These are phyloP conservation scores for Pterocarpus santalinus DNA, from an alignment of 306 rosid species.

Conservation along the genomic window DNA sequence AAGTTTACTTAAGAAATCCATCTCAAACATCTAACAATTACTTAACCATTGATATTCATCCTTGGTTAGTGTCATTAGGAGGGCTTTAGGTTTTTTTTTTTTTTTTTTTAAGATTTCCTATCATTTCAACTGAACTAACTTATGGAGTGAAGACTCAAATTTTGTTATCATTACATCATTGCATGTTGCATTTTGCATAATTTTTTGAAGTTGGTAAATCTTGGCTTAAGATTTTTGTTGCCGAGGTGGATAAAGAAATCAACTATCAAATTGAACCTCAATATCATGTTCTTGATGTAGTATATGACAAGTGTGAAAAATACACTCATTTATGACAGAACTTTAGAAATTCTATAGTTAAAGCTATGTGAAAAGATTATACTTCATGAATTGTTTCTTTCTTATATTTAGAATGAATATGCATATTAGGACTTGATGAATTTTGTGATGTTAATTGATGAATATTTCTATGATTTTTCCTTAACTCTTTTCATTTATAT, in stretches of 20 bases:
- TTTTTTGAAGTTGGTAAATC: neutral
- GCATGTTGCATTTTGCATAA: neutral
- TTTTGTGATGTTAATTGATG: no score
- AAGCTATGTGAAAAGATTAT: neutral
- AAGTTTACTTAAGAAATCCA: neutral
- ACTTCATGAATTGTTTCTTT: neutral
- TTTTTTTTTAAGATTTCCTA: constrained; percentile 1
- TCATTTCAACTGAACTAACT: neutral
- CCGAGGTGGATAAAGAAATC: neutral
- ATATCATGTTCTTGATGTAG: no score
- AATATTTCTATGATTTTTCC: no score
- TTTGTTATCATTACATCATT: neutral
- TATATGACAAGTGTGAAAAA: neutral
- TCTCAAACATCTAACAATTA: neutral
- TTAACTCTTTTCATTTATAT: no score
- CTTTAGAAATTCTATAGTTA: neutral
- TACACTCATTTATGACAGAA: neutral
- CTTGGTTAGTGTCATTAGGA: neutral
- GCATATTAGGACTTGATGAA: no score
- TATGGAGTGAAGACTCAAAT: neutral
- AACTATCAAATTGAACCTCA: neutral
- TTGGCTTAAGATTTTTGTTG: neutral
- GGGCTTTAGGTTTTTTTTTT: neutral
- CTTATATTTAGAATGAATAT: neutral
- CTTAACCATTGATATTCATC: neutral